Conservation (phyloP, 495 filamentous ascomycete species). For the Tuber microsphaerosporum region DNA sequence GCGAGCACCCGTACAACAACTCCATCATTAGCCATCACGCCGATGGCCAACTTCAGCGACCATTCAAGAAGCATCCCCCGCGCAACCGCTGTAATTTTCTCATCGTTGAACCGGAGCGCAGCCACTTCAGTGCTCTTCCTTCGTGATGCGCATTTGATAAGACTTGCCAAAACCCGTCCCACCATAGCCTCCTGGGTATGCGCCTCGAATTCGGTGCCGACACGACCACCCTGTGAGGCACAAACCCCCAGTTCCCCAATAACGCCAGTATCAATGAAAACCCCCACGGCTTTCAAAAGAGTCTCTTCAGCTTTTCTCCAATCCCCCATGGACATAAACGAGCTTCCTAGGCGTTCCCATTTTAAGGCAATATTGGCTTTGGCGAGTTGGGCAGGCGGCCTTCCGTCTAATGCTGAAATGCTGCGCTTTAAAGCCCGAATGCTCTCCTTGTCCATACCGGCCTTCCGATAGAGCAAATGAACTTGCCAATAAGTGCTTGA, state of each 20-base stretch:
- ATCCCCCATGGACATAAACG: conserved; percentile 31
- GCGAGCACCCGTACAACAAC: conserved; percentile 29
- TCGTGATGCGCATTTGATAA: conserved; percentile 37
- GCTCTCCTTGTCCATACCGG: conserved; percentile 28
- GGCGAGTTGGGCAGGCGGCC: conserved; percentile 26
- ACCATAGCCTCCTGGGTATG: conserved; percentile 27
- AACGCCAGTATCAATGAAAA: conserved; percentile 27
- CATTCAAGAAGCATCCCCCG: conserved; percentile 38
- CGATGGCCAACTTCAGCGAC: conserved; percentile 34
- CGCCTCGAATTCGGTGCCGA: conserved; percentile 19
- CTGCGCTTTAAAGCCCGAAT: conserved; percentile 30
- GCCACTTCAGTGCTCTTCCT: conserved; percentile 28
- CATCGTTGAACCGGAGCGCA: conserved; percentile 35
- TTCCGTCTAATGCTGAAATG: conserved; percentile 24
- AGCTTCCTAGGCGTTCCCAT: conserved; percentile 33
- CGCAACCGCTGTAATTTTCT: conserved; percentile 23
- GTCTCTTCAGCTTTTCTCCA: conserved; percentile 34
- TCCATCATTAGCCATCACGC: conserved; percentile 31
- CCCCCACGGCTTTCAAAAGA: conserved; percentile 26
- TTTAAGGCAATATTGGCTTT: conserved; percentile 26
- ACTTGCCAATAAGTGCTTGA: conserved; percentile 40
- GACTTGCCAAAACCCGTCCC: conserved; percentile 31
- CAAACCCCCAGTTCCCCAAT: conserved; percentile 29
- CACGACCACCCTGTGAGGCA: conserved; percentile 20
- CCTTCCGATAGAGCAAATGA: conserved; percentile 35